phyloP scores from a whole-genome alignment of 1,284 basidiomycete species.

The Inonotus hispidus region DNA sequence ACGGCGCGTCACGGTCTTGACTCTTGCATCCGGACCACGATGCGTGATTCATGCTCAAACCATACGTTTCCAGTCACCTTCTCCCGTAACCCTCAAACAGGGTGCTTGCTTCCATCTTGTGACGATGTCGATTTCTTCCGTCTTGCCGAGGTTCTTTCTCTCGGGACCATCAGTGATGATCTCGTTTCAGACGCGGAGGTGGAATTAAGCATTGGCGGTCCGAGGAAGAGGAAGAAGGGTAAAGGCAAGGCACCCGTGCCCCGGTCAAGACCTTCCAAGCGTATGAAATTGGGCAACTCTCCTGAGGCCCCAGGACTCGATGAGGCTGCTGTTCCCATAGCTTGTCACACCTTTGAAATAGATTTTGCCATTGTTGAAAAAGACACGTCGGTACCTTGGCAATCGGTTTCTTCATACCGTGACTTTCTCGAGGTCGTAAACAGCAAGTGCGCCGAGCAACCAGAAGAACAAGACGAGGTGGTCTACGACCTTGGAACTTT shows the following conservation, averaged over 20 bases:
- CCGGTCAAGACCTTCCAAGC: background rate
- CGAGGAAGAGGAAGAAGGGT: conserved; percentile 4
- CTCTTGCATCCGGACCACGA: background rate
- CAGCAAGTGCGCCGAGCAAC: conserved; percentile 5
- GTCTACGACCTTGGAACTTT: conserved; percentile 9
- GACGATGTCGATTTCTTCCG: conserved; percentile 4
- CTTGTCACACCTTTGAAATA: conserved; percentile 13
- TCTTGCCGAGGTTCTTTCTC: conserved; percentile 8
- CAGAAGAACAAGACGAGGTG: conserved; percentile 4
- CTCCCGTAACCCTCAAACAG: background rate
- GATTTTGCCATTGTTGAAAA: conserved; percentile 2
- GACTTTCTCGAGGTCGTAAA: conserved; percentile 1
- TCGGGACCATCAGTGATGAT: background rate
- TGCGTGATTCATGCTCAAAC: conserved; percentile 6
- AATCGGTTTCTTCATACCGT: background rate
- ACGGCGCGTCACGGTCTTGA: background rate
- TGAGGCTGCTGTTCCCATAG: conserved; percentile 7
- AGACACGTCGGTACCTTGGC: background rate
- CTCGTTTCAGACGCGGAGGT: conserved; percentile 5
- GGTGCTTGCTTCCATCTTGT: background rate
- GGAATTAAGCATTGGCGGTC: background rate
- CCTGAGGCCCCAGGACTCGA: background rate
- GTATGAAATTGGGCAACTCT: background rate
- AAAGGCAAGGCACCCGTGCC: background rate
- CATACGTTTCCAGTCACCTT: conserved; percentile 5